Base-by-base conservation (phyloP, 108 stramenopile species). In the Chaetoceros muelleri region DNA sequence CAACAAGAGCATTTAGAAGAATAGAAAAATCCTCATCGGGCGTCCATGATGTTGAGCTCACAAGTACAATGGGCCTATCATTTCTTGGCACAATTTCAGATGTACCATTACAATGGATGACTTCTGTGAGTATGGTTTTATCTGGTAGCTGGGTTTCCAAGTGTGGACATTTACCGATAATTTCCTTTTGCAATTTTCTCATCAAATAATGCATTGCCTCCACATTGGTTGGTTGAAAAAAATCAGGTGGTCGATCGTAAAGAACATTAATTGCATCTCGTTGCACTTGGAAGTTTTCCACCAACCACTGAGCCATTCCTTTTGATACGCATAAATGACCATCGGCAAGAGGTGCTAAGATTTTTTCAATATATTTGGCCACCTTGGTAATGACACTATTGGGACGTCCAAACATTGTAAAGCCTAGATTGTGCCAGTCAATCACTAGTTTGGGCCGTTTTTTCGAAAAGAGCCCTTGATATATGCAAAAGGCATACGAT, bases 351-450 rank as follows among this genome's bases (percentile, higher is more conserved):
- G 76, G 67, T 29, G 88, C 96, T 62, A 97, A 64, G 22, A 61
- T 44, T 2, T 60, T 48, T 64, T 99, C 98, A 52, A 84, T 82
- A 10, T 44, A 10, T 58, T 67, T 59, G 10, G 82, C 87, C 22
- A 82, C 27, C 24, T 44, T 59, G 31, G 67, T 59, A 24, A 79
- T 58, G 8, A 65, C 45, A 23, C 25, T 61, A 55, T 52, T 50
- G 48, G 46, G 17, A 20, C 61, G 71, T n/a, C n/a, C n/a, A 30
- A 99, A 76, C 82, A 99, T 96, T 51, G 90, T 87, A 71, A 74
- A 96, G 3, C 97, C 99, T 49, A 99, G 59, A 72, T 99, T 99
- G 66, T 99, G 99, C 99, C 95, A 94, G 62, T 96, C 97, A 47
- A 97, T 78, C 17, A 96, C 74, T 13, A 98, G 62, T n/a, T 66